A percentile compares a stretch with the other conserved stretches of the same genome.
These are phyloP conservation scores for Globisporangium echinulatum DNA, from an alignment of 352 stramenopile genomes.

Conservation along the genomic window DNA sequence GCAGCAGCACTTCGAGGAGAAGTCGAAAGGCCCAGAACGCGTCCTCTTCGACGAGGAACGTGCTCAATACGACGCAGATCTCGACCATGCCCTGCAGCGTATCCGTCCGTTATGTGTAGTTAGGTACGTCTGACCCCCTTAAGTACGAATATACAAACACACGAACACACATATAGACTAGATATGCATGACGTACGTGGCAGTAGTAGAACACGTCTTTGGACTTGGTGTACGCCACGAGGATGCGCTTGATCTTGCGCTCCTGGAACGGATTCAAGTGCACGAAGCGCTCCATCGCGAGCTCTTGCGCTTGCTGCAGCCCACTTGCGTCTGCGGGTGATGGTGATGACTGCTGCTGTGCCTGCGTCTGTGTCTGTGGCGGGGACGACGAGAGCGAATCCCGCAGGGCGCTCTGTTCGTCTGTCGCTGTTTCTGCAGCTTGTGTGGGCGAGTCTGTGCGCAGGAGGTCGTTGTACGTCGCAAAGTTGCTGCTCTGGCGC, in stretches of 20 bases:
- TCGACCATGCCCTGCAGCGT: conserved; percentile 59
- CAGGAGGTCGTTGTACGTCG: conserved; percentile 51
- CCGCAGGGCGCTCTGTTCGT: conserved; percentile 48
- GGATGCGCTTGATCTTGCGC: conserved; percentile 75
- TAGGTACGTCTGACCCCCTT: not conserved
- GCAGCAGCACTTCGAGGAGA: conserved; percentile 64
- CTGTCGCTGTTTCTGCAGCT: conserved; percentile 11
- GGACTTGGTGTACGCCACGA: conserved; percentile 71
- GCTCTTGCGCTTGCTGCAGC: conserved; percentile 63
- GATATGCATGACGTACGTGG: conserved; percentile 24
- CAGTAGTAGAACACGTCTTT: conserved; percentile 66
- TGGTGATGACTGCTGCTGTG: not conserved
- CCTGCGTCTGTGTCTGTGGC: conserved; percentile 3
- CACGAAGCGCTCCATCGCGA: conserved; percentile 72
- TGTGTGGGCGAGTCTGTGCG: conserved; percentile 13
- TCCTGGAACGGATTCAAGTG: conserved; percentile 80
- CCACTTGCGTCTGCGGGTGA: conserved; percentile 22
- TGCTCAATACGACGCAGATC: conserved; percentile 70
- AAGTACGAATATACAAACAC: not conserved
- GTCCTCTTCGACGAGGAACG: conserved; percentile 71
- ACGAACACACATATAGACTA: not conserved
- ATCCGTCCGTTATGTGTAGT: not conserved
- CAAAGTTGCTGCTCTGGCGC: conserved; percentile 34
- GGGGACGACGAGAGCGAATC: not conserved
- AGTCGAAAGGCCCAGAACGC: conserved; percentile 73